These are phyloP conservation scores for Rhodamnia argentea DNA, from an alignment of 345 rosid species.

Conservation along the genomic window DNA sequence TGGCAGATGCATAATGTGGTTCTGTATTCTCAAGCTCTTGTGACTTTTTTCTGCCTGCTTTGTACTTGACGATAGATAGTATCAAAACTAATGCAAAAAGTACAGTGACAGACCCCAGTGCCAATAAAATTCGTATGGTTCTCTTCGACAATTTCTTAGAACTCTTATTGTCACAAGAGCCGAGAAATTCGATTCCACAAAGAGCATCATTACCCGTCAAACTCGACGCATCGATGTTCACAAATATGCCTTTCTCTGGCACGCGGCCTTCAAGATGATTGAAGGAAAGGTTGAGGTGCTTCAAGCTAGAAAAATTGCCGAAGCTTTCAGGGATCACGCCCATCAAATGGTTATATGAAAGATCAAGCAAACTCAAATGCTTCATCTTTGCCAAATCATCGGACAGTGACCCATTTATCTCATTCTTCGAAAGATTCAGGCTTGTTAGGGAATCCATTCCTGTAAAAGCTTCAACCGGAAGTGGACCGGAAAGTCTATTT, in stretches of 20 bases:
- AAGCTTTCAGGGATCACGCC: conserved; percentile 60
- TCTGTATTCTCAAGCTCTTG: conserved; percentile 19
- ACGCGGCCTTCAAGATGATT: conserved; percentile 68
- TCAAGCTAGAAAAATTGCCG: conserved; percentile 41
- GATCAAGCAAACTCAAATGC: conserved; percentile 46
- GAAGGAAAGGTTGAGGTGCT: conserved; percentile 54
- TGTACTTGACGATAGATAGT: conserved; percentile 11
- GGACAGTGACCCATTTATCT: conserved; percentile 48
- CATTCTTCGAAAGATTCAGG: conserved; percentile 64
- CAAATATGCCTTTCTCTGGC: conserved; percentile 60
- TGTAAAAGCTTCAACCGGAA: conserved; percentile 31
- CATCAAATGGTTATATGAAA: conserved; percentile 49
- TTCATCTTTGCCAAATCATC: conserved; percentile 28
- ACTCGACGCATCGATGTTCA: conserved; percentile 27
- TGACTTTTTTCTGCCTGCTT: conserved; percentile 8
- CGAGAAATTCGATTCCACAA: conserved; percentile 42
- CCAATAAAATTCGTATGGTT: conserved; percentile 19
- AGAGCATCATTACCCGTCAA: conserved; percentile 58
- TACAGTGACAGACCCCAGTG: conserved; percentile 29
- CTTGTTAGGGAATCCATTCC: conserved; percentile 27
- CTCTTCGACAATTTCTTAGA: conserved; percentile 34
- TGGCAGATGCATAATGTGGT: conserved; percentile 31
- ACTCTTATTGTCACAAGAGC: conserved; percentile 30
- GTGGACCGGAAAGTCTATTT: conserved; percentile 50
- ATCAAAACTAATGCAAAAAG: conserved; percentile 23